Percentiles rank a stretch among this genome's conserved stretches.
phyloP scores from a whole-genome alignment of 2,329 filamentous ascomycete species.

The Curvularia lunata region DNA sequence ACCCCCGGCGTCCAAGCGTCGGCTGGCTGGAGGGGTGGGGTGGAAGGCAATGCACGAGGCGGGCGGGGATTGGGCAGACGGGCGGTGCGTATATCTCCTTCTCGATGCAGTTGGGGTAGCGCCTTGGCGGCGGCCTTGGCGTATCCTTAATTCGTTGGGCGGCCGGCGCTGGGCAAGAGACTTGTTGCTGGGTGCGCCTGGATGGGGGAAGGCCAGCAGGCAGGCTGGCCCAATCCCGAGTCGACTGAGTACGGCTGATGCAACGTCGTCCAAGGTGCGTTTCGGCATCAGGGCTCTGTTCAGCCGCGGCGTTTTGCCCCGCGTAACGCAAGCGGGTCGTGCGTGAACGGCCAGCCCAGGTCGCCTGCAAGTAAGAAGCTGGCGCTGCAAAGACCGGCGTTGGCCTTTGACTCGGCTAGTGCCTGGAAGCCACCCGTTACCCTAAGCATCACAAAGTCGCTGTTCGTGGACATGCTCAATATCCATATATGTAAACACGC shows the following conservation, averaged over 20 bases:
- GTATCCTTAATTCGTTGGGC: slow-evolving; percentile 18
- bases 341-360: slow-evolving; percentile 1
- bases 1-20: slow-evolving; percentile 34
- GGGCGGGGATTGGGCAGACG: slow-evolving; percentile 14
- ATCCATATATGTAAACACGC: not conserved
- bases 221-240: not conserved
- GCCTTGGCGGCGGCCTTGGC: slow-evolving; percentile 29
- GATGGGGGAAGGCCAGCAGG: too few relatives aligned
- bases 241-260: not conserved
- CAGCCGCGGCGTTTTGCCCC: slow-evolving; percentile 14
- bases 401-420: not conserved
- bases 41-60: slow-evolving; percentile 16
- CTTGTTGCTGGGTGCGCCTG: not conserved
- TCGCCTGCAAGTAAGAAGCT: slow-evolving; percentile 7
- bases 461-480: not conserved
- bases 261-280: not conserved
- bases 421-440: not conserved
- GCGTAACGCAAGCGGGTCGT: slow-evolving; percentile 6
- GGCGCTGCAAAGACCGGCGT: not conserved
- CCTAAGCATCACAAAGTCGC: not conserved
- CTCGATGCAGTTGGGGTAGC: slow-evolving; percentile 21
- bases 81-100: slow-evolving; percentile 30
- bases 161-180: slow-evolving; percentile 23
- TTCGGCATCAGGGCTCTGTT: not conserved
- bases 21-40: slow-evolving; percentile 22